Conservation (phyloP, 805 yeast genomes). For the Clavispora santaluciae region DNA sequence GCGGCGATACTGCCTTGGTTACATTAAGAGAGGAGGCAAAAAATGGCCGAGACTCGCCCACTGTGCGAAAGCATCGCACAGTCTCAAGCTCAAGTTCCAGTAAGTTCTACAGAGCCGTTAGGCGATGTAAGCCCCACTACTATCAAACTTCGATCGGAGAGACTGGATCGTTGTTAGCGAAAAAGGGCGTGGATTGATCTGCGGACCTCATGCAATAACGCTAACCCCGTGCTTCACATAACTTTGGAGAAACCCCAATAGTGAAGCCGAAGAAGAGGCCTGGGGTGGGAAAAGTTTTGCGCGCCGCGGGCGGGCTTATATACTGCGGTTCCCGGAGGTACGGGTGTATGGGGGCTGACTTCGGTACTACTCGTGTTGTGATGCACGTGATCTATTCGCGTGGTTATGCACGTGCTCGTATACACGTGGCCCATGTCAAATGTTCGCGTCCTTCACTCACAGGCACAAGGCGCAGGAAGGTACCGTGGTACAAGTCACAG, state of each 20-base stretch:
- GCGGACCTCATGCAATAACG: conserved; percentile 8
- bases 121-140: conserved; percentile 19
- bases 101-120: background rate
- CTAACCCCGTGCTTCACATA: conserved; percentile 2
- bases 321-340: background rate
- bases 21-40: too few species aligned
- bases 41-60: too few species aligned
- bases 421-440: background rate
- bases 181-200: conserved; percentile 16
- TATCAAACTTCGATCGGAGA: conserved; percentile 20
- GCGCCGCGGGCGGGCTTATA: background rate
- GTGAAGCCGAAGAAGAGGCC: conserved; percentile 1
- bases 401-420: too few species aligned
- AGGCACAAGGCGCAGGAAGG: background rate
- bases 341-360: background rate
- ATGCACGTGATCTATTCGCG: too few species aligned
- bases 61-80: too few species aligned
- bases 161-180: conserved; percentile 19
- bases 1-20: too few species aligned
- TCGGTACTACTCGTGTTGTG: too few species aligned
- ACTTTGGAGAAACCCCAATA: conserved; percentile 18
- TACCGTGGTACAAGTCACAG: too few species aligned
- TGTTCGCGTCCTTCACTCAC: background rate
- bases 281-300: background rate
- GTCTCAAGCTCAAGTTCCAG: too few species aligned